Base-by-base conservation (phyloP, 2,329 filamentous ascomycete species). In the Aspergillus persii region DNA sequence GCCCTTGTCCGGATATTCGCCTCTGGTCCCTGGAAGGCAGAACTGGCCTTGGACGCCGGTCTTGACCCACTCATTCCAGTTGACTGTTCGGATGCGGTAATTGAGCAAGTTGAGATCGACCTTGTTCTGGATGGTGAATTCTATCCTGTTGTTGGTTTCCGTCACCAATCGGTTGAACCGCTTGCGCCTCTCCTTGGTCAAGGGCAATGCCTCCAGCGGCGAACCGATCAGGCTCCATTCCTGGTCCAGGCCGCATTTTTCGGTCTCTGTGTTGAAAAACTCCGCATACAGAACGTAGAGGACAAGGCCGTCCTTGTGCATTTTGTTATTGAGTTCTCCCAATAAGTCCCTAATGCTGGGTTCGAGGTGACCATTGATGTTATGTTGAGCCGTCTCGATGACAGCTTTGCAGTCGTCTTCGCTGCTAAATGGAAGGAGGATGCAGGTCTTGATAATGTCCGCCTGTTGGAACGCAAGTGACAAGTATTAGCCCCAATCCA, bases 51-150 rank as follows among this genome's bases (percentile, higher is more conserved):
- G 56, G 39, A 72, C 67, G n/a, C n/a, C 30, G 2, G 58, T 61
- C 18, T 66, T 62, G n/a, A 53, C 53, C 69, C 69, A 75, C 5
- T 49, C 26, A 50, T 69, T 64, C 74, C 74, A 76, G 50, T 76
- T 50, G 12, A 71, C 67, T 48, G 50, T 50, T 4, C 55, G 59
- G 23, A 66, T 53, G 9, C 30, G 56, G 54, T 65, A 71, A 23
- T 39, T 44, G 4, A 47, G 9, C 8, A 26, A 9, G 12, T 18
- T 11, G 7, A 47, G 27, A 2, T 50, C 9, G 9, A 39, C 39
- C 11, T 50, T 31, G 12, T 53, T 33, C 3, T 53, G 12, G 11
- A 58, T 50, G 15, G 47, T 9, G 5, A 46, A 18, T 2, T 36
- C 9, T 11, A 62, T 49, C 3, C 30, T 44, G 1, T 33, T 18